Conservation (phyloP, 2,329 filamentous ascomycete species). For the Xylaria sp. region DNA sequence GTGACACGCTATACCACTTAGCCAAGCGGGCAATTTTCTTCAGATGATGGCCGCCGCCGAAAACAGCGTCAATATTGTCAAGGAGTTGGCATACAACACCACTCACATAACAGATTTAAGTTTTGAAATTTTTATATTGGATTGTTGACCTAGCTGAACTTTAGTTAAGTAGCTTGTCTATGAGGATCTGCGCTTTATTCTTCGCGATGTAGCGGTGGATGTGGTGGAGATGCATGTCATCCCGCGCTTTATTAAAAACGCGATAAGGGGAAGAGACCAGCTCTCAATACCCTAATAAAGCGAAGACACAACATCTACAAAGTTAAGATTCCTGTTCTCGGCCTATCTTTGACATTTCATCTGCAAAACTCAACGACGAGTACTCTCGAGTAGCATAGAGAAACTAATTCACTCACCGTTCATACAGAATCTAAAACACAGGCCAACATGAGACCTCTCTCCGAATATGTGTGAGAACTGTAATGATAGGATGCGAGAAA, state of each 20-base stretch:
- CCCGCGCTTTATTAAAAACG: background rate
- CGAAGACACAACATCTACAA: background rate
- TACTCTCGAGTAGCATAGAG: background rate
- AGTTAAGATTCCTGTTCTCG: background rate
- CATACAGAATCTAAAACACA: background rate
- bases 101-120: background rate
- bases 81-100: background rate
- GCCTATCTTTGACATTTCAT: background rate
- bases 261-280: background rate
- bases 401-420: background rate
- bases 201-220: background rate
- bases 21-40: constrained; percentile 26
- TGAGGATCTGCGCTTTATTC: background rate
- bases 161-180: background rate
- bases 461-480: background rate
- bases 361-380: background rate
- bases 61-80: background rate
- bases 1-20: constrained; percentile 36
- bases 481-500: too few relatives aligned
- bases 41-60: background rate
- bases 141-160: background rate
- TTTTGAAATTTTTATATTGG: background rate
- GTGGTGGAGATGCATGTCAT: background rate
- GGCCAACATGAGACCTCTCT: background rate
- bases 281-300: background rate